Evolutionary conservation across 345 rosid genomes (phyloP), one percentile per base, ranked within the genome.

Genomic region (thale cress (Arabidopsis thaliana)): DNA sequence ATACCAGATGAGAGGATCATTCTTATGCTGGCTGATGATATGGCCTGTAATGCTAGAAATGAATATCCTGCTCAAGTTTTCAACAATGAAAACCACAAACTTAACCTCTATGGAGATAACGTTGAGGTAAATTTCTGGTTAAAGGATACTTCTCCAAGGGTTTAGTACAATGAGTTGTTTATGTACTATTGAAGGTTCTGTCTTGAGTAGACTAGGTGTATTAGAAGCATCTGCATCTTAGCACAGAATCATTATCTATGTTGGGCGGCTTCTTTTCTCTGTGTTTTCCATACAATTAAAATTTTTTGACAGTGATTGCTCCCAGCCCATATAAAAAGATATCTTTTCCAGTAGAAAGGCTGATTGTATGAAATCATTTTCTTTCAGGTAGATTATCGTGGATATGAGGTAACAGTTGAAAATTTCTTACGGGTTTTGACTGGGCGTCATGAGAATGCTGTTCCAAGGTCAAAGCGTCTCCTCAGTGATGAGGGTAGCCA

Each of bases 401-500:
- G 99, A 63, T 95, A 91, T 84, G 99, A 95, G 85, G 99, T 95
- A 58, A 95, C 91, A 1, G 94, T 87, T 60, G 98, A 95, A 79
- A 92, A 90, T 49, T 92, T 95, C 65, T 72, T 95, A 68, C 95
- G 98, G 50, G 91, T 95, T 77, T 83, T 95, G 80, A 95, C 96
- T 58, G 99, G 98, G 57, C 96, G 93, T 59, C 96, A 95, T 60
- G 91, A 83, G 74, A 66, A 82, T 84, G 88, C 98, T 78, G 98
- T 95, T 85, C 99, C 99, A 78, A 89, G 99, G 82, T 93, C 99
- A 62, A 92, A 95, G 86, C 98, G 96, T 59, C 97, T 95, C 38
- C 78, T 95, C 77, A 95, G 99, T 81, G 99, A 95, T 56, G 97
- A 95, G 83, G 98, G 98, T 82, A 95, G 98, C 78, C 99, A 92